phyloP scores from a whole-genome alignment of 306 rosid genomes.

The Pyrus communis region DNA sequence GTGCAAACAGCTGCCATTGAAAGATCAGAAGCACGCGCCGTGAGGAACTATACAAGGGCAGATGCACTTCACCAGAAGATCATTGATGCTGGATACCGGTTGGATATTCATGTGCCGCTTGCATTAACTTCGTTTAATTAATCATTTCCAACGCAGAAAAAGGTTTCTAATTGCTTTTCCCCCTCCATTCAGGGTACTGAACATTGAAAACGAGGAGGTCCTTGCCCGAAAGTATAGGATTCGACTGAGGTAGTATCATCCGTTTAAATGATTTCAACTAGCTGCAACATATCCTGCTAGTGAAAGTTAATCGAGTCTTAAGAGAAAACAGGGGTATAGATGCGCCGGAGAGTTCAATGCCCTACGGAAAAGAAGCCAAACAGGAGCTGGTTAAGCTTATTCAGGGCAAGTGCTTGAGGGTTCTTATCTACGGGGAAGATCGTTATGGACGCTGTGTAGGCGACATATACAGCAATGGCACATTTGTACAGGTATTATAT shows the following conservation, averaged over 20 bases:
- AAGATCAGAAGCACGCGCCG: slow-evolving; percentile 55
- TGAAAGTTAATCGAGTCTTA: not conserved
- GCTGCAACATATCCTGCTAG: not conserved
- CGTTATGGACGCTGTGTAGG: slow-evolving; percentile 74
- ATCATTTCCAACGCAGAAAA: not conserved
- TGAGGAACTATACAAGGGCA: slow-evolving; percentile 40
- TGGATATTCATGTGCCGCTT: slow-evolving; percentile 2
- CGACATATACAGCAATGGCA: slow-evolving; percentile 62
- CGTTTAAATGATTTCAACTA: not conserved
- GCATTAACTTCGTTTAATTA: not conserved
- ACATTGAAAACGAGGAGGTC: slow-evolving; percentile 44
- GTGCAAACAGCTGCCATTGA: slow-evolving; percentile 42
- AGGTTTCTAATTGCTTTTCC: not conserved
- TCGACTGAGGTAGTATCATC: slow-evolving; percentile 66
- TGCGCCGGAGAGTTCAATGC: slow-evolving; percentile 83
- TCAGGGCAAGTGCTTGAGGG: slow-evolving; percentile 66
- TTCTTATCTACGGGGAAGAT: slow-evolving; percentile 67
- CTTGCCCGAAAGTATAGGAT: slow-evolving; percentile 75
- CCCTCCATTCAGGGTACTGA: slow-evolving; percentile 41
- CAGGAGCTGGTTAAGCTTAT: slow-evolving; percentile 51
- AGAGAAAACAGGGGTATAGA: slow-evolving; percentile 71
- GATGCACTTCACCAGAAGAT: slow-evolving; percentile 69
- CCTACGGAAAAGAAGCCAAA: slow-evolving; percentile 78
- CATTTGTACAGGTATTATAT: slow-evolving; percentile 62
- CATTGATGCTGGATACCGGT: slow-evolving; percentile 77